Evolutionary conservation across 768 basidiomycete species (phyloP), one percentile per base, ranked within the genome.

Genomic region (Brasilioporus rufonigricans): DNA sequence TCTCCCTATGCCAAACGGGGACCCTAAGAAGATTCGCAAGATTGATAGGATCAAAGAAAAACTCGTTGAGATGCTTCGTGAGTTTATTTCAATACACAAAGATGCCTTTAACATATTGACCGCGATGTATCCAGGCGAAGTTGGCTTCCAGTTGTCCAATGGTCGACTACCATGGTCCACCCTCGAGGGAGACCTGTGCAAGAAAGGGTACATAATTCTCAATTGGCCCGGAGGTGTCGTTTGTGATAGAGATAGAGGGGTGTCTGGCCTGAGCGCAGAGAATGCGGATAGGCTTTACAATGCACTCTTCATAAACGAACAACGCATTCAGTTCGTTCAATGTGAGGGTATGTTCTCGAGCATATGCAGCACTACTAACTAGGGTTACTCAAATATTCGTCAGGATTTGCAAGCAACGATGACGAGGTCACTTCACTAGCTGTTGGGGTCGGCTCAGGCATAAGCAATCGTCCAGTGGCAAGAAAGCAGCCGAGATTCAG

Each of bases 111-210:
- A 23, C 26, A 3, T 7, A 4, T 14, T 2, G 18, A 32, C n/a
- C 32, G 5, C 14, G 0, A 14, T 44, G 3, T 3, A 31, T 48
- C 1, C 24, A 61, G 59, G 56, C 3, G 40, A 50, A 3, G 39
- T 61, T 1, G 52, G 55, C 1, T 58, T 61, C 36, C 23, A n/a
- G 18, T n/a, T 57, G 14, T 9, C 50, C 4, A 50, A 50, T 0
- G 40, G 48, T 19, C 56, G 56, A 0, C 56, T 62, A 0, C 61
- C 53, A 0, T 58, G 60, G 61, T 55, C 52, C 2, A 62, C 56
- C 4, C 56, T 62, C 19, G 44, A 58, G n/a, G n/a, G 9, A 4
- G 47, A 61, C 10, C 10, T 57, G 1, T 6, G 6, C 13, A 55
- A 40, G 38, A 40, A 41, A 2, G 56, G 59, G 4, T 62, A 56